Evolutionary conservation across 2,329 filamentous ascomycete genomes (phyloP).

Genomic region (Thermoascus crustaceus): DNA sequence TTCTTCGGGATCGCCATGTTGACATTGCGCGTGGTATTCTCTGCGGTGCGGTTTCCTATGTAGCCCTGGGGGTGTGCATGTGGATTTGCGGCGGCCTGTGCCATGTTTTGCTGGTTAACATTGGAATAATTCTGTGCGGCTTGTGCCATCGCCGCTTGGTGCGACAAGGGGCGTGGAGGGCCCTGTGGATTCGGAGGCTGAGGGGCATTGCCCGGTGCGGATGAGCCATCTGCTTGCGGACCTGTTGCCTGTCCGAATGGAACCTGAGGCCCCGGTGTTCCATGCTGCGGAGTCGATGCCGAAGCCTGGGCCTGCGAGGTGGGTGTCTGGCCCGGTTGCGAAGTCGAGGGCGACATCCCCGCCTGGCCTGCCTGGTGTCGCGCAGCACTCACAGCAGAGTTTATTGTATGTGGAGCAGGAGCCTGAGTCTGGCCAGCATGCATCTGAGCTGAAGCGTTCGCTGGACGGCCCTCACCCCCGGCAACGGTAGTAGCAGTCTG

Average conservation of each 20-base stretch:
- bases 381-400: slow-evolving; percentile 40
- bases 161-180: slow-evolving; percentile 36
- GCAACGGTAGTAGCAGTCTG: slow-evolving; percentile 12
- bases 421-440: slow-evolving; percentile 27
- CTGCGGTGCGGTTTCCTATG: slow-evolving; percentile 33
- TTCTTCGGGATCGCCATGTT: slow-evolving; percentile 80
- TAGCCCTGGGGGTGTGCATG: slow-evolving; percentile 36
- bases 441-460: slow-evolving; percentile 18
- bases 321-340: slow-evolving; percentile 25
- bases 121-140: slow-evolving; percentile 37
- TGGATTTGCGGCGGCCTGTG: slow-evolving; percentile 23
- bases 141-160: slow-evolving; percentile 39
- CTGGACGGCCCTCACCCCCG: slow-evolving; percentile 14
- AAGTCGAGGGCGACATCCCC: slow-evolving; percentile 28
- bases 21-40: slow-evolving; percentile 37
- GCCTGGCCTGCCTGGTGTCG: slow-evolving; percentile 32
- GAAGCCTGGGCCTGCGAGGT: slow-evolving; percentile 20
- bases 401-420: slow-evolving; percentile 40
- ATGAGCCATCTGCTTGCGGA: slow-evolving; percentile 24
- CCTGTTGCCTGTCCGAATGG: slow-evolving; percentile 9
- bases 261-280: slow-evolving; percentile 8
- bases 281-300: slow-evolving; percentile 16
- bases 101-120: slow-evolving; percentile 19
- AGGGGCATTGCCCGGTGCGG: slow-evolving; percentile 21
- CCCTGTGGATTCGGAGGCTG: slow-evolving; percentile 24